These are phyloP conservation scores for Tetrapisispora iriomotensis DNA, from an alignment of 805 yeast species.

Conservation along the genomic window DNA sequence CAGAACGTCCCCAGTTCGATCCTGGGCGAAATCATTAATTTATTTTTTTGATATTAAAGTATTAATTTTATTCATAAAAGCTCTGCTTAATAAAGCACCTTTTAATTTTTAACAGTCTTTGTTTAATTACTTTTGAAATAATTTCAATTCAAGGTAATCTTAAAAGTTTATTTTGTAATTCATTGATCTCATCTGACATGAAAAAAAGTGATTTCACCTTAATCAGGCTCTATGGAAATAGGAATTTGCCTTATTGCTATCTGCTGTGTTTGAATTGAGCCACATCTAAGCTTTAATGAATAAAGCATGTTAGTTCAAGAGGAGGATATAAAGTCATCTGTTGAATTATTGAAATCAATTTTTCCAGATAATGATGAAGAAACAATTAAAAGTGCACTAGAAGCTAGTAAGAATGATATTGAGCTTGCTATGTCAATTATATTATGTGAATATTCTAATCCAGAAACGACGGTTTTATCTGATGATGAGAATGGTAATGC, in stretches of 20 bases:
- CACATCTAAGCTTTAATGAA: too few relatives aligned
- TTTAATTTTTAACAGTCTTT: too few relatives aligned
- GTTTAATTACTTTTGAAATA: too few relatives aligned
- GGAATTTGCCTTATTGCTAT: too few relatives aligned
- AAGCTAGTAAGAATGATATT: conserved; percentile 1
- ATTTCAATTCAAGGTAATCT: too few relatives aligned
- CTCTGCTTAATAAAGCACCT: too few relatives aligned
- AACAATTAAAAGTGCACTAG: conserved; percentile 10
- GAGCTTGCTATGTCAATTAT: conserved; percentile 2
- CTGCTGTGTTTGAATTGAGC: too few relatives aligned
- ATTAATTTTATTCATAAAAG: not conserved
- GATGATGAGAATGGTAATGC: not conserved
- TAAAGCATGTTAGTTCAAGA: too few relatives aligned
- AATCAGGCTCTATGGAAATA: too few relatives aligned
- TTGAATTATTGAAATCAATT: conserved; percentile 5
- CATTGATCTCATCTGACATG: too few relatives aligned
- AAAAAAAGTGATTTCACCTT: too few relatives aligned
- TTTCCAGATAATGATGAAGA: conserved; percentile 16
- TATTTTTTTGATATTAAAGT: not conserved
- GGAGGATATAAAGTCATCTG: not conserved
- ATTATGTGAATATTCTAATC: not conserved
- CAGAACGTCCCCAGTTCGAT: conserved; percentile 99
- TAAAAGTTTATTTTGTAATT: too few relatives aligned
- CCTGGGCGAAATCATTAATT: conserved; percentile 92
- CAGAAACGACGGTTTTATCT: not conserved